Percentiles rank a stretch among this genome's conserved stretches.
Conservation (phyloP, 345 rosid genomes). For the Isatis tinctoria region DNA sequence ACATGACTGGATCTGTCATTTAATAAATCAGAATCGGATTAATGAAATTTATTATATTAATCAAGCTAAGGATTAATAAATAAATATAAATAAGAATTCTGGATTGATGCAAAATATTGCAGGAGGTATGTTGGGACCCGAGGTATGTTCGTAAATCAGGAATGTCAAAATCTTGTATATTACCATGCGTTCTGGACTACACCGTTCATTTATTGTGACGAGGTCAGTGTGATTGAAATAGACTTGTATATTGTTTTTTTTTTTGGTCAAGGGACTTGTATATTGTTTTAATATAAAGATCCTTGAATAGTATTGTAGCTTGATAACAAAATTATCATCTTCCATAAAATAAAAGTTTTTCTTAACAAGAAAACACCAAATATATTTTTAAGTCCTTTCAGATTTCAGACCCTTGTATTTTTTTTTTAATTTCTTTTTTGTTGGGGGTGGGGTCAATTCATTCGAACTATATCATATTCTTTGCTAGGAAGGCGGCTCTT, state of each 20-base stretch:
- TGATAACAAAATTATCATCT: neutral
- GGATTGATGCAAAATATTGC: neutral
- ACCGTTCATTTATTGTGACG: neutral
- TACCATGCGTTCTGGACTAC: neutral
- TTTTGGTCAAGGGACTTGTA: too few species aligned
- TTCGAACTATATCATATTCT: neutral
- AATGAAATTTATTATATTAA: neutral
- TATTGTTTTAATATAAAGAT: neutral
- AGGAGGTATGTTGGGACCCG: neutral
- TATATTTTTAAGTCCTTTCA: neutral
- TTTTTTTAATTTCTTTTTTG: too few species aligned
- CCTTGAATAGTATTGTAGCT: neutral
- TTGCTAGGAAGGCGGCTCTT: constrained; percentile 2
- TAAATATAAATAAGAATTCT: neutral
- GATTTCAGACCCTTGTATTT: neutral
- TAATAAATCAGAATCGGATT: neutral
- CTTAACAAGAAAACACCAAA: neutral
- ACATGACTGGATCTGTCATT: neutral
- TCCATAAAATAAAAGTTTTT: neutral
- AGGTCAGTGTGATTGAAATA: neutral
- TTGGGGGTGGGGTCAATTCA: neutral
- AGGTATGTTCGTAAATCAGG: neutral
- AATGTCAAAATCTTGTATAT: neutral
- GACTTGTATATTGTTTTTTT: neutral
- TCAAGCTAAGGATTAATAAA: neutral